These are phyloP conservation scores for Biscutella laevigata DNA, from an alignment of 441 rosid species.

Conservation along the genomic window DNA sequence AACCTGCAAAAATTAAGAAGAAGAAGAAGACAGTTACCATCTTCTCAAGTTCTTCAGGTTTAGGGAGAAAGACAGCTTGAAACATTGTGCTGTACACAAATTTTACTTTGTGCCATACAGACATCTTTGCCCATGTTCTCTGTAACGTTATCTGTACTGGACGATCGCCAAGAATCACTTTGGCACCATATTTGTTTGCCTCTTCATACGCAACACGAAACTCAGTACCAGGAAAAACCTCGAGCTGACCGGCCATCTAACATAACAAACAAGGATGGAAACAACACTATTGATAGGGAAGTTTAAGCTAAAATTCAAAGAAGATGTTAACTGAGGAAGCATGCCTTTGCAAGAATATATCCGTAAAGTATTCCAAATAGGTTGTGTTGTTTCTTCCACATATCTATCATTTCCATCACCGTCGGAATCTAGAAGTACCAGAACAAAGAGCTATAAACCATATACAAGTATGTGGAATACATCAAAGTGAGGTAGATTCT, in stretches of 20 bases:
- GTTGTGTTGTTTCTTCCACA: slow-evolving; percentile 77
- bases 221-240: slow-evolving; percentile 86
- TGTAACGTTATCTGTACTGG: slow-evolving; percentile 54
- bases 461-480: no score
- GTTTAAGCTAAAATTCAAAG: not conserved
- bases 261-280: slow-evolving; percentile 1
- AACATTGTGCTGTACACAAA: slow-evolving; percentile 47
- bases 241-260: slow-evolving; percentile 74
- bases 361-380: slow-evolving; percentile 68
- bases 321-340: slow-evolving; percentile 13
- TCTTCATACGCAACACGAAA: slow-evolving; percentile 90
- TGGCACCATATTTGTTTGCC: slow-evolving; percentile 70
- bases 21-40: slow-evolving; percentile 38
- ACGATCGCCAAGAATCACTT: slow-evolving; percentile 88
- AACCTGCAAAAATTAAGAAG: no score
- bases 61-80: slow-evolving; percentile 75
- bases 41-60: slow-evolving; percentile 65
- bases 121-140: slow-evolving; percentile 87
- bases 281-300: not conserved
- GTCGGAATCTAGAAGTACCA: slow-evolving; percentile 46
- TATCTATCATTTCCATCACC: slow-evolving; percentile 67
- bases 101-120: slow-evolving; percentile 79
- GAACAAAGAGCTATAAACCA: no score
- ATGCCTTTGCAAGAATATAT: slow-evolving; percentile 83
- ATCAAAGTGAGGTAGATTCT: no score